Evolutionary conservation across 495 filamentous ascomycete genomes (phyloP), one percentile per base, ranked within the genome.

Genomic region (Hypoxylon lenormandii): DNA sequence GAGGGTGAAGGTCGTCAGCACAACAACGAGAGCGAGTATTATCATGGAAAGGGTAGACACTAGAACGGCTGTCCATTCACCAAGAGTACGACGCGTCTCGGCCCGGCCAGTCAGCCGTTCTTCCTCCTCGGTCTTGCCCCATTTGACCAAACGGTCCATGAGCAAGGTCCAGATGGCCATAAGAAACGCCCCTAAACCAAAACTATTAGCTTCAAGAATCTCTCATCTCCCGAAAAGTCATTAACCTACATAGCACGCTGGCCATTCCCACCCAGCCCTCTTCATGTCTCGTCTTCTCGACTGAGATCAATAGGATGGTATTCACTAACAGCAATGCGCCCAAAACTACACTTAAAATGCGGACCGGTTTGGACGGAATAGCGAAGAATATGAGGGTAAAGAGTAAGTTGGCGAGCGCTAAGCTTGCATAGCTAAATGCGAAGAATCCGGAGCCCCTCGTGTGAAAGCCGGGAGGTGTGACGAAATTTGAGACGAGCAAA

Each of bases 111-210:
- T 98, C 11, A 98, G 81, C 13, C 95, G 86, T 71, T 96, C 89
- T 77, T 98, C 95, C 73, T 98, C 95, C 66, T 97, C 91, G 0
- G 80, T 81, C 77, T 97, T 97, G 21, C 94, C 95, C 88, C 92
- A 96, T 52, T 89, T 84, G 12, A 98, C 95, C 6, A 91, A 83
- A n/a, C 90, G 75, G 52, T 83, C 81, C 6, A 76, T 80, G 5
- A 67, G 47, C 13, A 83, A 60, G 10, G 77, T 76, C 80, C 80
- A 84, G 8, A 78, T 28, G 4, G 79, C 72, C 72, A 82, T 78
- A 7, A 83, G n/a, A 59, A 80, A 56, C n/a, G 80, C 81, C 82
- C 77, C 76, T 78, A 19, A 26, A 90, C 80, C 62, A 16, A 12
- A 18, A 10, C 15, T 84, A 87, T 84, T 88, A 93, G 45, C 84